Evolutionary conservation across 1,284 basidiomycete genomes (phyloP), one percentile per base, ranked within the genome.

Genomic region (Calocybe gambosa): DNA sequence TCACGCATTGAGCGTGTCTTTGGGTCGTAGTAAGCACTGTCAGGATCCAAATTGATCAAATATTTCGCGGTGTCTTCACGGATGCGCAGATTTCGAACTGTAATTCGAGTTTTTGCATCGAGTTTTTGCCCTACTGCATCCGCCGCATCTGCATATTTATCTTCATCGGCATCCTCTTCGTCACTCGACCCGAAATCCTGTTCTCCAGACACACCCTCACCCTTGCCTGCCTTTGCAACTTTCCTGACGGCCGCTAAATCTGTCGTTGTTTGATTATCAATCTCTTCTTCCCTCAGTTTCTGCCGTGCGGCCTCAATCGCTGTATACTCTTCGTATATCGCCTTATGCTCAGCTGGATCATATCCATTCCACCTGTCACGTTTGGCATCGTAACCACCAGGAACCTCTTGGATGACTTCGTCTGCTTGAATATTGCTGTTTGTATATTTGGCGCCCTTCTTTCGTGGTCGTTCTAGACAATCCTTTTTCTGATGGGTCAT

Each of bases 1-100:
- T 99, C 95, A 65, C 96, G 89, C 96, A 99, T 99, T 2, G 95
- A 96, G 55, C 96, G 85, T 20, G 96, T 99, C 74, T 99, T 99
- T 41, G 96, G 96, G 62, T 99, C 96, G 63, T 99, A 99, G 73
- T 99, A 96, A 9, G 96, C 95, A 58, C 90, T 94, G 1, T 92
- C 85, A 3, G 89, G 87, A 65, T 98, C 93, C 63, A 99, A 69
- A 66, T 99, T 99, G 69, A 97, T 89, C 57, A 99, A 81, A 59
- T 99, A 99, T 67, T 99, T 99, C 13, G 96, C 96, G 1, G 95
- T 97, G 64, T 99, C 96, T 69, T 99, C 96, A 62, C 96, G 86
- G 58, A 99, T 99, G 70, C 96, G 90, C 60, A 99, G 72, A 67
- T 99, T 99, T 55, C 96, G 86, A 46, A 99, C 93, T 4, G 96